phyloP scores from a whole-genome alignment of 495 filamentous ascomycete genomes.

The Penicillium canariense region DNA sequence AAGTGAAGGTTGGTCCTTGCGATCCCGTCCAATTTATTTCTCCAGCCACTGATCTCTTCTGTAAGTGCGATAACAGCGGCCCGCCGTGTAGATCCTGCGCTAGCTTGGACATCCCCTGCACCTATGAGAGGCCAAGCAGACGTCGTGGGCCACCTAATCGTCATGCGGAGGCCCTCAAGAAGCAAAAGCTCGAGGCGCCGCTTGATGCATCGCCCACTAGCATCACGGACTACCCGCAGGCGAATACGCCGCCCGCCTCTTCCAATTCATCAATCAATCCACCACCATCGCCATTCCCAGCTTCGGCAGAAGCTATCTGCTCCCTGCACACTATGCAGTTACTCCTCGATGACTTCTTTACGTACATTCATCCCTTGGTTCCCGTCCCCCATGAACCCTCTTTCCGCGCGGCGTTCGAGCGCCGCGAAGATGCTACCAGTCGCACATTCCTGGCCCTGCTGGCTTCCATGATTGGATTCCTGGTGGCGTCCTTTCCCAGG shows the following conservation, averaged over 20 bases:
- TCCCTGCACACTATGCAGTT: slow-evolving; percentile 61
- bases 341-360: slow-evolving; percentile 85
- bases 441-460: slow-evolving; percentile 71
- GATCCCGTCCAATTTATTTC: not conserved
- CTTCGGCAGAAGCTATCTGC: slow-evolving; percentile 72
- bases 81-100: slow-evolving; percentile 79
- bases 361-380: slow-evolving; percentile 81
- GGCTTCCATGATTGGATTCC: slow-evolving; percentile 73
- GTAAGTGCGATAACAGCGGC: slow-evolving; percentile 74
- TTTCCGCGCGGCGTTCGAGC: slow-evolving; percentile 70
- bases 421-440: slow-evolving; percentile 66
- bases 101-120: slow-evolving; percentile 78
- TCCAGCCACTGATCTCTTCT: not conserved
- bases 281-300: slow-evolving; percentile 27
- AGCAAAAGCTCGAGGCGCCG: slow-evolving; percentile 51
- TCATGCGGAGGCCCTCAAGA: slow-evolving; percentile 80
- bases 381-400: slow-evolving; percentile 84
- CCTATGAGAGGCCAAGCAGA: slow-evolving; percentile 73
- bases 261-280: slow-evolving; percentile 9
- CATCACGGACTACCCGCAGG: slow-evolving; percentile 22
- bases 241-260: slow-evolving; percentile 23
- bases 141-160: slow-evolving; percentile 82
- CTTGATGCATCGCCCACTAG: slow-evolving; percentile 28
- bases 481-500: slow-evolving; percentile 82
- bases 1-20: slow-evolving; percentile 67